Evolutionary conservation across 1,284 basidiomycete species (phyloP).

Genomic region (Pholiota adiposa): DNA sequence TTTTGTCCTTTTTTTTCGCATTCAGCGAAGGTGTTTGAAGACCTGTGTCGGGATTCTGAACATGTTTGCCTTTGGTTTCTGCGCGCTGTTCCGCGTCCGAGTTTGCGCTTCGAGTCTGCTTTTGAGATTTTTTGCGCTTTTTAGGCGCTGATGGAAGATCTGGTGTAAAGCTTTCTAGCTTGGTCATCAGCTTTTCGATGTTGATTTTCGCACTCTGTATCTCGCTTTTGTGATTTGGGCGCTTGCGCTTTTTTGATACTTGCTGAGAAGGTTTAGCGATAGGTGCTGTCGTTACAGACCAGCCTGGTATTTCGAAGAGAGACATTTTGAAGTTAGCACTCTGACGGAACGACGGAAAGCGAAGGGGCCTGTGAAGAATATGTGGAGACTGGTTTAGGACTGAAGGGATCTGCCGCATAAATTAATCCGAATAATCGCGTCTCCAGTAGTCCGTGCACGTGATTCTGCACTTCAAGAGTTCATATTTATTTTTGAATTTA

Average conservation of each 20-base stretch:
- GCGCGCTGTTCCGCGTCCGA: not conserved
- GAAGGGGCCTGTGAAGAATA: too few relatives aligned
- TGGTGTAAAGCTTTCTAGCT: conserved; percentile 43
- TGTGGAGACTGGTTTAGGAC: too few relatives aligned
- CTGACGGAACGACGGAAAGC: too few relatives aligned
- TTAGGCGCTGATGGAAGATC: conserved; percentile 29
- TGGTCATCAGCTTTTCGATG: conserved; percentile 78
- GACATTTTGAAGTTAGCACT: conserved; percentile 34
- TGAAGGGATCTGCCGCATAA: too few relatives aligned
- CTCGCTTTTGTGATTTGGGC: conserved; percentile 44
- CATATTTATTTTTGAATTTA: too few relatives aligned
- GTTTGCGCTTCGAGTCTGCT: not conserved
- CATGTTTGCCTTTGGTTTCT: not conserved
- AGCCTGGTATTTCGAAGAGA: conserved; percentile 76
- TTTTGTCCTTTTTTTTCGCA: conserved; percentile 42
- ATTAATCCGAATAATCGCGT: too few relatives aligned
- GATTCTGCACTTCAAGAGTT: too few relatives aligned
- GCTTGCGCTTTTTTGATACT: conserved; percentile 70
- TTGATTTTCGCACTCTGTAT: conserved; percentile 63
- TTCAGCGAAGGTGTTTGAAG: conserved; percentile 13
- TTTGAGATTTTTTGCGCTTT: conserved; percentile 27
- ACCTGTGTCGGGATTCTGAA: not conserved
- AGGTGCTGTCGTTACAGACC: conserved; percentile 58
- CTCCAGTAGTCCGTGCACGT: too few relatives aligned
- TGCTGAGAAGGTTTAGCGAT: conserved; percentile 36